Conservation (phyloP, 371 early-diverging fungal species). For the Mortierella sp. region DNA sequence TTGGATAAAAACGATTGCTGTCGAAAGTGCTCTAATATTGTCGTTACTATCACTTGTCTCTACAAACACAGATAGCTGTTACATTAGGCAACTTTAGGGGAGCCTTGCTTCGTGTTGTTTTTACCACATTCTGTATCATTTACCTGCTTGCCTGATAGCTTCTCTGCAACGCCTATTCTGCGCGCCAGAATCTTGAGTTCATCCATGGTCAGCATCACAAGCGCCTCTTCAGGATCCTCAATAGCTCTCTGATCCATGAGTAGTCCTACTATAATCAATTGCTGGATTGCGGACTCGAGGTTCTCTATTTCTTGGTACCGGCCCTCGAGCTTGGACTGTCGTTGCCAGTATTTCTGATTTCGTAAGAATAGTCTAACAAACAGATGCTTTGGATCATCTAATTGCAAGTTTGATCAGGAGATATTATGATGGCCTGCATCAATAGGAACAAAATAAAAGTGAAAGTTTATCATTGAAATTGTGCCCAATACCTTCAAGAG, state of each 20-base stretch:
- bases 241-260: constrained; percentile 31
- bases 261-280: constrained; percentile 17
- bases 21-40: constrained; percentile 48
- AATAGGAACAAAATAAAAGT: not conserved
- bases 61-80: not conserved
- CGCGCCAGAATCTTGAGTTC: constrained; percentile 48
- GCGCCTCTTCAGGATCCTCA: constrained; percentile 31
- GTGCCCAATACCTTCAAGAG: constrained; percentile 57
- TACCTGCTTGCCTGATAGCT: constrained; percentile 46
- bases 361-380: constrained; percentile 76
- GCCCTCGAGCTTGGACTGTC: constrained; percentile 57
- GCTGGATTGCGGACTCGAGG: constrained; percentile 22
- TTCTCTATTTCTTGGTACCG: constrained; percentile 46
- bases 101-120: not conserved
- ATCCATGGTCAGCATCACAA: constrained; percentile 36
- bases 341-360: constrained; percentile 68
- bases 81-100: not conserved
- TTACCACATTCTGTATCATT: not conserved
- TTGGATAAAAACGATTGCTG: constrained; percentile 47
- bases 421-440: not conserved
- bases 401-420: too few species aligned
- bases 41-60: constrained; percentile 23
- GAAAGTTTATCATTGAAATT: not conserved
- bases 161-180: constrained; percentile 32
- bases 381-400: constrained; percentile 68